A percentile compares a stretch with the other conserved stretches of the same genome.
phyloP scores from a whole-genome alignment of 2,329 filamentous ascomycete genomes.

The Hypocrella siamensis region DNA sequence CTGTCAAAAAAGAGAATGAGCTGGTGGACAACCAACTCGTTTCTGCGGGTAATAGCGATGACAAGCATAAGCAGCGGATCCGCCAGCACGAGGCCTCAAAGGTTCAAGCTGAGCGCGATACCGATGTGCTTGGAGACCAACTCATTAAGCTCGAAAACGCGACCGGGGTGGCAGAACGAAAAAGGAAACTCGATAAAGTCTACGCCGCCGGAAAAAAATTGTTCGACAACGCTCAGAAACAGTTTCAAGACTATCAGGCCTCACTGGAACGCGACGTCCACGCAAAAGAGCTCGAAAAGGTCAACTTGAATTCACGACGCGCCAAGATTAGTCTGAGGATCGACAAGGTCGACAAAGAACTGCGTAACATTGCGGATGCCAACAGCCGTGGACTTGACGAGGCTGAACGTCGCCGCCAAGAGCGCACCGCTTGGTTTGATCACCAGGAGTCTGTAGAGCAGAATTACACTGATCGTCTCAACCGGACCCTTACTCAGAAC shows the following conservation, averaged over 20 bases:
- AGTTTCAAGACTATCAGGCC: constrained; percentile 42
- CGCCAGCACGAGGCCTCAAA: constrained; percentile 62
- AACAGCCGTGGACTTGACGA: constrained; percentile 50
- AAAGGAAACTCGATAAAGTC: constrained; percentile 35
- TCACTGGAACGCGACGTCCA: constrained; percentile 47
- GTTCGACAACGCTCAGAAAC: constrained; percentile 40
- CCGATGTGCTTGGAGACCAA: constrained; percentile 34
- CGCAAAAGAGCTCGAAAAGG: constrained; percentile 47
- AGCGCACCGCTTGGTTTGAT: constrained; percentile 29
- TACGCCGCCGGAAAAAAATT: constrained; percentile 41
- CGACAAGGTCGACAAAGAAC: constrained; percentile 56
- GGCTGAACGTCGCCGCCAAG: constrained; percentile 41
- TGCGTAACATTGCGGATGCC: constrained; percentile 53
- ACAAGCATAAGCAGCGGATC: constrained; percentile 59
- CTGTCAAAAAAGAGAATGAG: constrained; percentile 59
- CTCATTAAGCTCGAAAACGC: constrained; percentile 50
- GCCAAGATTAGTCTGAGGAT: constrained; percentile 60
- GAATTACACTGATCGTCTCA: constrained; percentile 27
- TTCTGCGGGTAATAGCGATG: constrained; percentile 57
- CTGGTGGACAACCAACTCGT: constrained; percentile 48
- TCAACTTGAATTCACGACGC: constrained; percentile 47
- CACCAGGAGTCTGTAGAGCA: constrained; percentile 29
- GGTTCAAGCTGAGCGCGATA: constrained; percentile 45
- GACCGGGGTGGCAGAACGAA: constrained; percentile 44
- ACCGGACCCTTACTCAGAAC: constrained; percentile 20